A percentile compares a stretch with the other conserved stretches of the same genome.
Conservation (phyloP, 2,329 filamentous ascomycete genomes). For the Sphaceloma murrayae region DNA sequence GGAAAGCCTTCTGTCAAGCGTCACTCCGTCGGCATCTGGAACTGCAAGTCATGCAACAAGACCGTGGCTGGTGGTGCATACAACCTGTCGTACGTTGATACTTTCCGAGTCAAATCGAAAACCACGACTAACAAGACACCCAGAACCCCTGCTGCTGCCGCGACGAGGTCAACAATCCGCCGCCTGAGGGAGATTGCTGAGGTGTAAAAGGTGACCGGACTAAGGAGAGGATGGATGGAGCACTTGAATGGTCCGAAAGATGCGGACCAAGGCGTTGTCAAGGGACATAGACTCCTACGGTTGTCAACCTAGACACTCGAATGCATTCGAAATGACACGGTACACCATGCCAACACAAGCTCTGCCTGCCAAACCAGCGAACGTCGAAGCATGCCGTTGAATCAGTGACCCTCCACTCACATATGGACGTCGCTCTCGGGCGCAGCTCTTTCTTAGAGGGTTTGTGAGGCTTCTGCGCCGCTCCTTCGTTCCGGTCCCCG, state of each 20-base stretch:
- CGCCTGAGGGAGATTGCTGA: slow-evolving; percentile 95
- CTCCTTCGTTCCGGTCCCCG: too few species aligned
- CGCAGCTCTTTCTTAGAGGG: too few species aligned
- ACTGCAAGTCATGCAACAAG: slow-evolving; percentile 94
- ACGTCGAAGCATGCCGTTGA: background rate
- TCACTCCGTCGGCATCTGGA: slow-evolving; percentile 88
- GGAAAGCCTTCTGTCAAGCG: slow-evolving; percentile 75
- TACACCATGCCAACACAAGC: background rate
- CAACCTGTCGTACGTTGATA: slow-evolving; percentile 80
- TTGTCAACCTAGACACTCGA: slow-evolving; percentile 11
- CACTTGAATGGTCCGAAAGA: slow-evolving; percentile 19
- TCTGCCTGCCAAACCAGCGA: background rate
- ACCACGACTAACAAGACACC: slow-evolving; percentile 20
- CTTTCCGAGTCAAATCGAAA: background rate
- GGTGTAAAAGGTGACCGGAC: slow-evolving; percentile 52
- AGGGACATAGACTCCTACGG: slow-evolving; percentile 5
- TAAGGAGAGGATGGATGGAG: slow-evolving; percentile 18
- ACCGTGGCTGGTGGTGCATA: slow-evolving; percentile 88
- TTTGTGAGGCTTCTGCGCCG: too few species aligned
- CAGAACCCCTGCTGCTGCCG: slow-evolving; percentile 84
- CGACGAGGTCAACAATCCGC: slow-evolving; percentile 92
- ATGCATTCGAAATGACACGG: slow-evolving; percentile 15
- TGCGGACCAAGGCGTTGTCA: slow-evolving; percentile 18
- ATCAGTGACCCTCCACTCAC: too few species aligned
- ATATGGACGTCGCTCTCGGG: too few species aligned